Evolutionary conservation across 2,329 filamentous ascomycete genomes (phyloP), one percentile per base, ranked within the genome.

Genomic region (Ustulina deusta): DNA sequence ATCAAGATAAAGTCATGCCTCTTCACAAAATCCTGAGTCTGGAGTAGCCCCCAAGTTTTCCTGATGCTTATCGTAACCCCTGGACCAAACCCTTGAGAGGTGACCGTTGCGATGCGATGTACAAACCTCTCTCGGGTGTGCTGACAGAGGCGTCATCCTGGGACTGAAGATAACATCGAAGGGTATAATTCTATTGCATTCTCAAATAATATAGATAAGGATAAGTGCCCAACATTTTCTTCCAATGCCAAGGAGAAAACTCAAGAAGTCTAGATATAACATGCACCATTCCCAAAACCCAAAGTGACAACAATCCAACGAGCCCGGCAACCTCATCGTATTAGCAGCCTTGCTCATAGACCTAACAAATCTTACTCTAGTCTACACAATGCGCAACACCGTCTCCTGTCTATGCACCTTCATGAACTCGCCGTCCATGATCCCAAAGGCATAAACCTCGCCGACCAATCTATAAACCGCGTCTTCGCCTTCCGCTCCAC

Each of bases 361-460:
- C 38, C 15, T n/a, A 42, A n/a, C 15, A 5, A 44, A 15, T 32
- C 3, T 32, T 32, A 32, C 7, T n/a, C 7, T 36, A 9, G 1
- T 29, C 54, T 66, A 72, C 34, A 69, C 58, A 58, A 72, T 48
- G 4, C 59, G 58, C 46, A 72, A 22, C 29, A 69, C n/a, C 2
- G 65, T 69, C 65, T 73, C 71, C 59, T 70, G 68, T 20, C 70
- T 63, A 65, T 73, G 71, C 38, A 72, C 71, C 42, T 70, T 71
- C 72, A 73, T 73, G 52, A 70, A 73, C 61, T 73, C 72, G 46
- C 72, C 72, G 15, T 73, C 70, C 72, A 73, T 73, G 42, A 73
- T 73, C 13, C 72, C 70, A 27, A 71, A 72, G 4, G 65, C 66
- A 38, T 72, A 73, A 0, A 70, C 63, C 49, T 71, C 70, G 6